Base-by-base conservation (phyloP, 331 rosid genomes). In the Dryas integrifolia region DNA sequence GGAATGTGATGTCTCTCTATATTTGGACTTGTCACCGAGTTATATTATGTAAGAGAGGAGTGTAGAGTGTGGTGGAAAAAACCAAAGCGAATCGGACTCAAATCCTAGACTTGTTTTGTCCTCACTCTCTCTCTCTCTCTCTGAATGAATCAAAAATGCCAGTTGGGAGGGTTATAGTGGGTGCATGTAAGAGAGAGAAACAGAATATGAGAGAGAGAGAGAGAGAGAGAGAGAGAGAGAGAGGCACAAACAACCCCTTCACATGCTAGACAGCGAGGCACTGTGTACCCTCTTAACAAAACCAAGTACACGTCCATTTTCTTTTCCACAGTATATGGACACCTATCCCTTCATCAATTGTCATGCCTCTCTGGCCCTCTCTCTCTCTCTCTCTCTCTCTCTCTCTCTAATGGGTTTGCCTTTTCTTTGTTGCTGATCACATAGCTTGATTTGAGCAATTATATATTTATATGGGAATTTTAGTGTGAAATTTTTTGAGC, bases 231-330 rank as follows among this genome's bases (percentile, higher is more conserved):
- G 18, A 18, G 18, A 18, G 18, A 65, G 55, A 16, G 46, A 69
- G 75, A 68, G 73, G 53, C 79, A 75, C 76, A 64, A 61, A 30
- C 35, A 39, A 73, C 66, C 58, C 45, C 74, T 66, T 85, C 97
- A 92, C 96, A 92, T 92, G 97, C 75, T 70, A 80, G 88, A 87
- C 97, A 89, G 96, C 93, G 56, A 89, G 79, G 90, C 96, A 78
- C 83, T 66, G 80, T 81, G 88, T 84, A 77, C 85, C 66, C 88
- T 87, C 83, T 82, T 49, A 61, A 84, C 92, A 82, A 72, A 83
- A 81, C 85, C 76, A 69, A 57, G 79, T 81, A 84, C 91, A 76
- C 84, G 87, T 88, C 92, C 83, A 75, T 75, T 78, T 82, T 85
- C 93, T 49, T 72, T 77, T 84, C 76, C 55, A 58, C 87, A 67